Percentiles rank a stretch among this genome's conserved stretches.
phyloP scores from a whole-genome alignment of 768 basidiomycete genomes.

The Neoboletus subvelutipes region DNA sequence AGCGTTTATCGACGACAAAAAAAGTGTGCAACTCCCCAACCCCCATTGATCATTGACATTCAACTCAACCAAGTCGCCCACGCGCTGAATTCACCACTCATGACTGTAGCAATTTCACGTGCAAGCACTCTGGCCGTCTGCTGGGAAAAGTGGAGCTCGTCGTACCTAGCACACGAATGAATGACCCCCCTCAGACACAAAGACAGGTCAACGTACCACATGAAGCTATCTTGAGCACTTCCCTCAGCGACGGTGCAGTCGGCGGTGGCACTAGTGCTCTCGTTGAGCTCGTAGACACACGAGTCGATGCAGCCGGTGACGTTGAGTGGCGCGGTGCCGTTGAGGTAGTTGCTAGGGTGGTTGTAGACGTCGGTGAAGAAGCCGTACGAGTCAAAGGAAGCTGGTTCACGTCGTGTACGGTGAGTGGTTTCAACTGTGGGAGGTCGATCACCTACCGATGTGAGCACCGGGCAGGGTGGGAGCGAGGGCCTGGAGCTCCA shows the following conservation, averaged over 20 bases:
- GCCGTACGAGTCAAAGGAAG: conserved; percentile 58
- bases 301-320: conserved; percentile 51
- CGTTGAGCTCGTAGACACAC: conserved; percentile 40
- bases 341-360: conserved; percentile 52
- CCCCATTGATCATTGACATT: not conserved
- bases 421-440: not conserved
- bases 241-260: conserved; percentile 36
- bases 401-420: conserved; percentile 27
- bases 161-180: conserved; percentile 22
- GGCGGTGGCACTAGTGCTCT: conserved; percentile 25
- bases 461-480: conserved; percentile 52
- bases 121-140: conserved; percentile 57
- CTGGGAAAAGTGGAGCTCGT: conserved; percentile 62
- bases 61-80: conserved; percentile 55
- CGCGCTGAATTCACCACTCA: conserved; percentile 41
- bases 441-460: conserved; percentile 42
- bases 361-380: conserved; percentile 60
- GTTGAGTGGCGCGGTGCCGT: conserved; percentile 62
- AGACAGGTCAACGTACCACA: conserved; percentile 45
- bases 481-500: conserved; percentile 50
- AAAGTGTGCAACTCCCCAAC: not conserved
- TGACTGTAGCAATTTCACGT: conserved; percentile 46
- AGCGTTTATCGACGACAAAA: not conserved
- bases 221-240: conserved; percentile 52
- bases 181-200: no score